Evolutionary conservation across 2,329 filamentous ascomycete genomes (phyloP).

Genomic region (Lachnellula arida): DNA sequence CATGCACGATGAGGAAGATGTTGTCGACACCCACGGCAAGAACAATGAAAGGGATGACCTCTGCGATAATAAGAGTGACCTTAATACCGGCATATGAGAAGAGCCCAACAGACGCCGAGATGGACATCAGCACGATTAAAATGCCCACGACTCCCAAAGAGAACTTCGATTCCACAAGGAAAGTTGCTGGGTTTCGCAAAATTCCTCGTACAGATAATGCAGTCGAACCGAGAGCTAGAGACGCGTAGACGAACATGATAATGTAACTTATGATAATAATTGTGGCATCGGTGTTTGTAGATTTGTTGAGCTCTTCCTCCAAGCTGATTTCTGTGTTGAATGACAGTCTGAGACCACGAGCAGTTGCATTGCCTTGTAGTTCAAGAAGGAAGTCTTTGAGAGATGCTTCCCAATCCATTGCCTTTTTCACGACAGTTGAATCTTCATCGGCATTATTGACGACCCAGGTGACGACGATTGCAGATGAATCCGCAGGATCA

Average conservation of each 20-base stretch:
- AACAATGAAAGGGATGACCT: conserved; percentile 97
- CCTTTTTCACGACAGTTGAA: conserved; percentile 62
- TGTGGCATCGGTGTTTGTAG: conserved; percentile 95
- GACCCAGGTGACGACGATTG: conserved; percentile 91
- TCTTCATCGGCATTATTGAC: conserved; percentile 80
- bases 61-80: conserved; percentile 94
- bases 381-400: conserved; percentile 69
- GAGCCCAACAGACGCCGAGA: conserved; percentile 87
- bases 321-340: conserved; percentile 95
- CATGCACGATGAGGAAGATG: conserved; percentile 97
- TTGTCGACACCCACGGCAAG: conserved; percentile 97
- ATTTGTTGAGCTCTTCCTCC: conserved; percentile 95
- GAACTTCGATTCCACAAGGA: conserved; percentile 94
- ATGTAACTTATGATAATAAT: conserved; percentile 96
- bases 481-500: conserved; percentile 67
- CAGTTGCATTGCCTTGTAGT: conserved; percentile 73
- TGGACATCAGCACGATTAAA: conserved; percentile 94
- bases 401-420: conserved; percentile 85
- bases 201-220: conserved; percentile 73
- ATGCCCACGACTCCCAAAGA: conserved; percentile 93
- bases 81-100: conserved; percentile 91
- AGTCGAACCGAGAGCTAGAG: conserved; percentile 83
- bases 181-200: conserved; percentile 74
- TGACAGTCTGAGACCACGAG: conserved; percentile 77
- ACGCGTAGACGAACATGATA: conserved; percentile 98